Evolutionary conservation across 2,329 filamentous ascomycete genomes (phyloP).

Genomic region (Pseudonectria buxi): DNA sequence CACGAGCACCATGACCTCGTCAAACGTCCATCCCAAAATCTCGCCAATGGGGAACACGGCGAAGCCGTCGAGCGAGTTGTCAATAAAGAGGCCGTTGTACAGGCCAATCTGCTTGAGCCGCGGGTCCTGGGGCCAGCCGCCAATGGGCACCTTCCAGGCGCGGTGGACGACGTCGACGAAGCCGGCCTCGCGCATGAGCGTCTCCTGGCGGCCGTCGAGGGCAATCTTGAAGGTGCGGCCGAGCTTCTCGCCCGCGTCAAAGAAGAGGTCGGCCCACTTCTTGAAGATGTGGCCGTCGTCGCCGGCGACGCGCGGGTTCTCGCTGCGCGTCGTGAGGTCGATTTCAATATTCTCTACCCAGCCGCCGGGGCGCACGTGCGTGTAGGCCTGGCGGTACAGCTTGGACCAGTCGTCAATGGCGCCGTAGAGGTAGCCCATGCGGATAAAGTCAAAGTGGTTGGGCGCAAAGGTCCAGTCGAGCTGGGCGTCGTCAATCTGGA

Average conservation of each 20-base stretch:
- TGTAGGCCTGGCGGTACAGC: conserved; percentile 45
- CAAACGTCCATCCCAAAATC: conserved; percentile 21
- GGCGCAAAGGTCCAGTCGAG: conserved; percentile 37
- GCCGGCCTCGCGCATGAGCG: conserved; percentile 22
- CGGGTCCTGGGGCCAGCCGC: conserved; percentile 35
- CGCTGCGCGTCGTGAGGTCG: conserved; percentile 11
- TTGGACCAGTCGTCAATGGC: conserved; percentile 50
- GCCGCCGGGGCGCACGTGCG: conserved; percentile 37
- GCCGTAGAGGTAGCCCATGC: conserved; percentile 50
- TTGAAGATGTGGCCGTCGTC: conserved; percentile 16
- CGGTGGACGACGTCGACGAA: conserved; percentile 27
- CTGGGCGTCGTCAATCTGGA: conserved; percentile 30
- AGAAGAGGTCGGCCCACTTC: conserved; percentile 21
- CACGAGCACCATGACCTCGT: conserved; percentile 19
- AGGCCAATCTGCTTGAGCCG: conserved; percentile 36
- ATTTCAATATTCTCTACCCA: conserved; percentile 22
- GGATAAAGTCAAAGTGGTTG: conserved; percentile 50
- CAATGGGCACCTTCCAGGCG: conserved; percentile 33
- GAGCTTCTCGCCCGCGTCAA: conserved; percentile 17
- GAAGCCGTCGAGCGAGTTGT: conserved; percentile 22
- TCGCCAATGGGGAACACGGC: conserved; percentile 19
- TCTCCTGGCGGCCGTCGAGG: conserved; percentile 12
- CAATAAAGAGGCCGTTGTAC: conserved; percentile 22
- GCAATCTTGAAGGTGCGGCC: conserved; percentile 21
- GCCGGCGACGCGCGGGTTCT: conserved; percentile 5